These are phyloP conservation scores for Candida mesenterica DNA, from an alignment of 1,139 yeast genomes.

Conservation along the genomic window DNA sequence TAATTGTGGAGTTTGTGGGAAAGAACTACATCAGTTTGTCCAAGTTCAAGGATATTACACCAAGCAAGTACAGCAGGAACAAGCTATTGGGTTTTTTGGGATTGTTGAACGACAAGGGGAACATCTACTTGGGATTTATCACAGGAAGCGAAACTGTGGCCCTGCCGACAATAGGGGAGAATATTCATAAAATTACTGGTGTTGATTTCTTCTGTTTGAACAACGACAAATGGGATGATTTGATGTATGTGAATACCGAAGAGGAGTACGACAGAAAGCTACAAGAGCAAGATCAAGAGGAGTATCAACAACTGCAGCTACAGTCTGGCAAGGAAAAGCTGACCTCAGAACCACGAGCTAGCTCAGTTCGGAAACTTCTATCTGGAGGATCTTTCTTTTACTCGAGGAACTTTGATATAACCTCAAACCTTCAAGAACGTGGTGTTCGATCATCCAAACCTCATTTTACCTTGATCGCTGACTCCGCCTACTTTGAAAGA, in stretches of 20 bases:
- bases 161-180: constrained; percentile 54
- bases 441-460: constrained; percentile 28
- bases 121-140: constrained; percentile 57
- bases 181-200: constrained; percentile 49
- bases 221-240: constrained; percentile 51
- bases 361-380: constrained; percentile 54
- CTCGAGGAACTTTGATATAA: constrained; percentile 63
- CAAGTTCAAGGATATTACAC: constrained; percentile 43
- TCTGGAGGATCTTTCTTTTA: constrained; percentile 66
- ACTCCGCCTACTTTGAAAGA: constrained; percentile 48
- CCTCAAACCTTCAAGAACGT: constrained; percentile 61
- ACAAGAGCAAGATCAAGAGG: not conserved
- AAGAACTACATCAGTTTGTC: constrained; percentile 36
- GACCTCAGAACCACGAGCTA: constrained; percentile 60
- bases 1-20: constrained; percentile 51
- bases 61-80: constrained; percentile 23
- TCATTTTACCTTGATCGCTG: constrained; percentile 35
- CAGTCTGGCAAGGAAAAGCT: constrained; percentile 18
- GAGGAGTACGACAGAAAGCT: constrained; percentile 14
- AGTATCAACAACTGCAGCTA: constrained; percentile 5
- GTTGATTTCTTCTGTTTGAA: constrained; percentile 66
- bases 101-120: constrained; percentile 51
- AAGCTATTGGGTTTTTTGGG: constrained; percentile 61
- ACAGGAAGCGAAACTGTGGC: constrained; percentile 59
- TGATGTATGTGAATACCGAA: constrained; percentile 22